A percentile compares a stretch with the other conserved stretches of the same genome.
Evolutionary conservation across 106 monocot species (phyloP).

Genomic region (Dendrobium catenatum): DNA sequence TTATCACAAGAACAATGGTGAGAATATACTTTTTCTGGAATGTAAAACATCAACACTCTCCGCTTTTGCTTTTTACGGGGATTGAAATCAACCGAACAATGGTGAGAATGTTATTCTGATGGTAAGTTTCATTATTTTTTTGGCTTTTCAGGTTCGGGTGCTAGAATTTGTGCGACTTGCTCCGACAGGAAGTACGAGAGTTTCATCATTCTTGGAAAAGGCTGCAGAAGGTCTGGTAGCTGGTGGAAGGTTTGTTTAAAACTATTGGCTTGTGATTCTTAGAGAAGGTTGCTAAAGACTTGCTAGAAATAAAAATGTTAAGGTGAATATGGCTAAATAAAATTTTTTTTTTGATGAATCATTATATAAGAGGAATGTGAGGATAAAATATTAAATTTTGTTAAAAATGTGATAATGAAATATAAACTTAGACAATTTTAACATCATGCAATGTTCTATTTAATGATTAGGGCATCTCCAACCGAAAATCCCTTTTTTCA

Average conservation of each 20-base stretch:
- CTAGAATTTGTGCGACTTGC: slow-evolving; percentile 73
- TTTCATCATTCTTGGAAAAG: slow-evolving; percentile 89
- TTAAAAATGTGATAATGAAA: neutral
- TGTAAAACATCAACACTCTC: neutral
- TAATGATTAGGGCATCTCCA: too few relatives aligned
- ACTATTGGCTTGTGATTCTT: neutral
- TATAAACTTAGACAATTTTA: neutral
- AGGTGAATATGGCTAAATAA: neutral
- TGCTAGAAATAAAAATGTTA: neutral
- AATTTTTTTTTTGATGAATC: neutral
- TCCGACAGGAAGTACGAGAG: slow-evolving; percentile 79
- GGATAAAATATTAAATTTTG: too few relatives aligned
- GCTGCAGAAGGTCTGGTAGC: slow-evolving; percentile 91
- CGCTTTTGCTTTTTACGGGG: too few relatives aligned
- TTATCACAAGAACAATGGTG: slow-evolving; percentile 76
- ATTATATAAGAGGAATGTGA: neutral
- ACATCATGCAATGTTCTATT: neutral
- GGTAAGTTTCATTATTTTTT: neutral
- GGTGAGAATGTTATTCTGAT: neutral
- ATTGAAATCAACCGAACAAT: too few relatives aligned
- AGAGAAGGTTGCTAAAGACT: too few relatives aligned
- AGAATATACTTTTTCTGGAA: neutral
- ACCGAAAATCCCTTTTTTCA: too few relatives aligned
- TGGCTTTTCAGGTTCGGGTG: slow-evolving; percentile 49
- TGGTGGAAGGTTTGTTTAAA: slow-evolving; percentile 67